These are phyloP conservation scores for Actinomortierella wolfii DNA, from an alignment of 371 early-diverging fungal genomes.

Conservation along the genomic window DNA sequence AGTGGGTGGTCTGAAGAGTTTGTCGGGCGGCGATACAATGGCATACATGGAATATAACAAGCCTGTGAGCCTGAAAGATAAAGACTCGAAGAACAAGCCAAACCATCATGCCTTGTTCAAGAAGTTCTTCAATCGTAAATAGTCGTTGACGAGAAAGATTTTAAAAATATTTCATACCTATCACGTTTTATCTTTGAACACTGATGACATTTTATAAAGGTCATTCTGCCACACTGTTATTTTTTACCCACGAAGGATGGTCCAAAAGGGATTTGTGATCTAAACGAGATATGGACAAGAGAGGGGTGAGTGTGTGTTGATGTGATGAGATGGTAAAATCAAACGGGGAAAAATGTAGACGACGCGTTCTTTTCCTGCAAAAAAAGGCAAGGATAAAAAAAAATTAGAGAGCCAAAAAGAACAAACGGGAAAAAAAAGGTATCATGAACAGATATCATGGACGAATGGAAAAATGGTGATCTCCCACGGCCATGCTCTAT, in stretches of 20 bases:
- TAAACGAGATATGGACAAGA: background rate
- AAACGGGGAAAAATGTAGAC: background rate
- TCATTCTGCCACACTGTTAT: background rate
- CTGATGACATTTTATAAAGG: too few species aligned
- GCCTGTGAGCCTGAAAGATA: slow-evolving; percentile 31
- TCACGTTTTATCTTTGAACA: background rate
- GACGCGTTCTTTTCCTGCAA: too few species aligned
- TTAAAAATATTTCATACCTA: background rate
- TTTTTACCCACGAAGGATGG: background rate
- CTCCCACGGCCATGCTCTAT: too few species aligned
- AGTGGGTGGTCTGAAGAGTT: slow-evolving; percentile 73
- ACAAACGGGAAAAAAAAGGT: background rate
- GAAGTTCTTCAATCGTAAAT: slow-evolving; percentile 58
- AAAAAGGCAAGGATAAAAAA: background rate
- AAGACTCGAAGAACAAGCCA: slow-evolving; percentile 37
- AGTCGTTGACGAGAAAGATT: background rate
- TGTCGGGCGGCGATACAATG: slow-evolving; percentile 94
- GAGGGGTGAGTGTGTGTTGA: background rate
- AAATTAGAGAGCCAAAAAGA: slow-evolving; percentile 1
- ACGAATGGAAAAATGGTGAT: too few species aligned
- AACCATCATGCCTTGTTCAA: slow-evolving; percentile 77
- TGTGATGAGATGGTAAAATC: background rate
- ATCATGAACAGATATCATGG: too few species aligned
- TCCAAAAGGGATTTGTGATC: slow-evolving; percentile 1
- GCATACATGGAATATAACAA: slow-evolving; percentile 86